Evolutionary conservation across 1,284 basidiomycete genomes (phyloP), one percentile per base, ranked within the genome.

Genomic region (Pseudozyma hubeiensis): DNA sequence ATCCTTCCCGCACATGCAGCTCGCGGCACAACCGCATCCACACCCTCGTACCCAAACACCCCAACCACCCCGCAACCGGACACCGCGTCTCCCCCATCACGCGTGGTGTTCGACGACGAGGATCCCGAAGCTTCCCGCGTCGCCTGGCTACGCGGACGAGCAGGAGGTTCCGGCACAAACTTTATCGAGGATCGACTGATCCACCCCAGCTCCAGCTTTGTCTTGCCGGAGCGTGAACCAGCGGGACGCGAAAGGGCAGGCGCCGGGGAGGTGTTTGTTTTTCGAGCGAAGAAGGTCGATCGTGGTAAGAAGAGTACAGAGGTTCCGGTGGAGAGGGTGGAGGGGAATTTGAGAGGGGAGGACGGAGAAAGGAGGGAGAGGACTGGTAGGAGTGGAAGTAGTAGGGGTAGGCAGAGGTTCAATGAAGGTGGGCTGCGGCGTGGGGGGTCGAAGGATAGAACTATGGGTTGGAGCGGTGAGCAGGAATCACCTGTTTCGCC

Each of bases 51-150:
- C 40, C 9, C 40, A 2, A 41, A 41, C 16, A n/a, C 13, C 16
- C 7, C 40, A 16, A 10, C 8, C 2, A 41, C 4, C 13, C n/a
- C 40, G 1, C n/a, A 9, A 10, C 40, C 13, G 11, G 16, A 10
- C 11, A 2, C 13, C 8, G 43, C 43, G n/a, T 44, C 49, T 16
- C 19, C 33, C 24, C 45, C 45, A 31, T 48, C 46, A 1, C 46
- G 46, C 16, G 46, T 48, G 46, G 17, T 66, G 10, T 67, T 61
- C 39, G 45, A 45, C 2, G 64, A 67, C 29, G 64, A 67, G 49
- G 64, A 67, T 29, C 44, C 49, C 7, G 7, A 13, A 9, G 37
- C 48, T 4, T 11, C 64, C 0, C 49, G 17, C 3, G 3, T 66
- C 19, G 49, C 57, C 8, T 61, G 49, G 57, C 39, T 61, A 34